phyloP scores from a whole-genome alignment of 75 land plant species.

The Ceratopteris richardii region DNA sequence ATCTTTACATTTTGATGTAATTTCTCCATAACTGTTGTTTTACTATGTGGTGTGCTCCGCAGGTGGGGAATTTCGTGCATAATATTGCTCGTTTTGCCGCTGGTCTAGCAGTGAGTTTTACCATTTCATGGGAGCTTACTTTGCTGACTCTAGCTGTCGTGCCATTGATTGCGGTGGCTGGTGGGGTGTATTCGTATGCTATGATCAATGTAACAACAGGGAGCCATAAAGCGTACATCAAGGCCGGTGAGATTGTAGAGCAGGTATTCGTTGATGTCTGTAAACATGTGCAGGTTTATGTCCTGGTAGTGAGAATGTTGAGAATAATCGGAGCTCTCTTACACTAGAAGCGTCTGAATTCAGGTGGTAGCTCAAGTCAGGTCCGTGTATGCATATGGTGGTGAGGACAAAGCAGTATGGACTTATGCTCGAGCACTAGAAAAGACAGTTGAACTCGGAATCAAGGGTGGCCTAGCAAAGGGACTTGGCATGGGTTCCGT shows the following conservation, averaged over 20 bases:
- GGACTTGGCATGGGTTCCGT: constrained; percentile 62
- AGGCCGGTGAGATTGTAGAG: constrained; percentile 49
- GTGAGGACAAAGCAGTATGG: constrained; percentile 32
- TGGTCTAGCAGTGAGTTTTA: constrained; percentile 33
- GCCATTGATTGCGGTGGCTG: constrained; percentile 42
- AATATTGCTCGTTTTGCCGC: constrained; percentile 38
- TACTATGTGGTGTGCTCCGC: constrained; percentile 1
- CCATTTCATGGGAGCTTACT: constrained; percentile 45
- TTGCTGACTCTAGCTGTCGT: constrained; percentile 36
- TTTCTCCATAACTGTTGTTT: not conserved
- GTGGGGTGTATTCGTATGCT: constrained; percentile 40
- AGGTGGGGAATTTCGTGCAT: constrained; percentile 59
- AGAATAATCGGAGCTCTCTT: not conserved
- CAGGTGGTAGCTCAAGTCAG: constrained; percentile 50
- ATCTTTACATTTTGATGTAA: no score
- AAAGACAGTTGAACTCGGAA: constrained; percentile 25
- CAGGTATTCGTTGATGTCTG: constrained; percentile 7
- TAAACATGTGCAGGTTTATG: not conserved
- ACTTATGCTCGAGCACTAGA: constrained; percentile 42
- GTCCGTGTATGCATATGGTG: constrained; percentile 63
- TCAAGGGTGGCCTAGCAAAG: constrained; percentile 41
- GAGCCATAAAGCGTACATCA: constrained; percentile 30
- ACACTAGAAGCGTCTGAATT: not conserved
- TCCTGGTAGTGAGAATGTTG: not conserved
- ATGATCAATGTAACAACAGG: constrained; percentile 30